These are phyloP conservation scores for Daedalea quercina DNA, from an alignment of 768 basidiomycete species.

Conservation along the genomic window DNA sequence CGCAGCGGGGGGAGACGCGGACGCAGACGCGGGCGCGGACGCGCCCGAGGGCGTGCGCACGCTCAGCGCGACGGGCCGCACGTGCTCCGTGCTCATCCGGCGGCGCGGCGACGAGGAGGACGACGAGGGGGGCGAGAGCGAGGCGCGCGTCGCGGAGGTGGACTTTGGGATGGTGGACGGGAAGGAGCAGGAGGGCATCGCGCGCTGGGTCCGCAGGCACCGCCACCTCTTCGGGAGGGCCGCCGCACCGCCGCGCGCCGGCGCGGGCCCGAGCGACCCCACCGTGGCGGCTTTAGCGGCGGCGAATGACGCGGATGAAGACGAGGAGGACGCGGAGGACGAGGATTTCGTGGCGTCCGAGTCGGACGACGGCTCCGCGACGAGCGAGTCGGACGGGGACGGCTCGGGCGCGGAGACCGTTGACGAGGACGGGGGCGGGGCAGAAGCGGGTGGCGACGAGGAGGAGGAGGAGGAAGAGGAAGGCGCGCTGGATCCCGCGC, in stretches of 20 bases:
- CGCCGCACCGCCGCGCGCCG: constrained; percentile 1
- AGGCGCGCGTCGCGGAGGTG: constrained; percentile 47
- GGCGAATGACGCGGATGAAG: constrained; percentile 10
- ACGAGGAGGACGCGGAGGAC: constrained; percentile 26
- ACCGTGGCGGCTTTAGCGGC: constrained; percentile 10
- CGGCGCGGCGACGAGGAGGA: constrained; percentile 16
- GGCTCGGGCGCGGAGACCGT: constrained; percentile 7
- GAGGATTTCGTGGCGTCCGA: constrained; percentile 22
- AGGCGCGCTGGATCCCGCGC: constrained; percentile 42
- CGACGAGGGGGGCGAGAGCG: constrained; percentile 33
- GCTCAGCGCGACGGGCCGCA: constrained; percentile 59
- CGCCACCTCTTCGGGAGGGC: constrained; percentile 46
- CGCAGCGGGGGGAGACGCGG: constrained; percentile 39
- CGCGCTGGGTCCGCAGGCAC: constrained; percentile 56
- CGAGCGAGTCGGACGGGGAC: constrained; percentile 7
- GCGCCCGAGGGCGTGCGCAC: constrained; percentile 34
- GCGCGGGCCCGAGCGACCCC: not conserved
- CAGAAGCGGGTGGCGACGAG: constrained; percentile 25
- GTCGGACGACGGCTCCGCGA: constrained; percentile 3
- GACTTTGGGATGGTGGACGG: constrained; percentile 71
- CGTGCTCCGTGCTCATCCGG: constrained; percentile 52
- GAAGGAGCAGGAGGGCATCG: constrained; percentile 57
- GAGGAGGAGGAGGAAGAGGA: constrained; percentile 34
- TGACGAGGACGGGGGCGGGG: constrained; percentile 24
- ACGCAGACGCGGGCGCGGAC: constrained; percentile 38